Percentiles rank a stretch among this genome's conserved stretches.
phyloP scores from a whole-genome alignment of 1,139 yeast species.

The Yamadazyma sp. region DNA sequence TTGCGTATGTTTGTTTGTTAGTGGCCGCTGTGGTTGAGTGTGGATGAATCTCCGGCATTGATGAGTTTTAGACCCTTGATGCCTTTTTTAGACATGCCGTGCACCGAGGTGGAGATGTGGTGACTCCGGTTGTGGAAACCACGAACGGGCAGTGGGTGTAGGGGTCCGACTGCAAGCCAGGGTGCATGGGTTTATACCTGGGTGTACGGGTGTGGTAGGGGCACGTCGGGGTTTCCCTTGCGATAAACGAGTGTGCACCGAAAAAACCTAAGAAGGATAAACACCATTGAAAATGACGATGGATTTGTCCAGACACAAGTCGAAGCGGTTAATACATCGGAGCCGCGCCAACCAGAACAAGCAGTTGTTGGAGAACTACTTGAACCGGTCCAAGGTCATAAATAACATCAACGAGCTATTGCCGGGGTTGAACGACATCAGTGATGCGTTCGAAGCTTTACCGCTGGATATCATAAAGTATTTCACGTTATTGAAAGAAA shows the following conservation, averaged over 20 bases:
- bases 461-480: slow-evolving; percentile 84
- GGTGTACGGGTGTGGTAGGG: no score
- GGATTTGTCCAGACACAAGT: slow-evolving; percentile 41
- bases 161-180: no score
- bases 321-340: slow-evolving; percentile 44
- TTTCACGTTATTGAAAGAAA: slow-evolving; percentile 85
- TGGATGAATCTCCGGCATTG: no score
- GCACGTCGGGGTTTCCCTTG: not conserved
- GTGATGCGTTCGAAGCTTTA: slow-evolving; percentile 89
- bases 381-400: slow-evolving; percentile 33
- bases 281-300: not conserved
- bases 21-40: not conserved
- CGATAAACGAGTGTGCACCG: no score
- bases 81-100: not conserved
- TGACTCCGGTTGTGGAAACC: no score
- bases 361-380: slow-evolving; percentile 34
- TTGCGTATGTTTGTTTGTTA: not conserved
- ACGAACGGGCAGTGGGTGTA: no score
- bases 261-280: no score
- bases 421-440: slow-evolving; percentile 89
- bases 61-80: no score
- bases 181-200: no score
- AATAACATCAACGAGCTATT: slow-evolving; percentile 48
- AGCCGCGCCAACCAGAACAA: slow-evolving; percentile 21
- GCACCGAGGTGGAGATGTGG: no score